These are phyloP conservation scores for Fomitopsis schrenkii DNA, from an alignment of 1,284 basidiomycete species.

Conservation along the genomic window DNA sequence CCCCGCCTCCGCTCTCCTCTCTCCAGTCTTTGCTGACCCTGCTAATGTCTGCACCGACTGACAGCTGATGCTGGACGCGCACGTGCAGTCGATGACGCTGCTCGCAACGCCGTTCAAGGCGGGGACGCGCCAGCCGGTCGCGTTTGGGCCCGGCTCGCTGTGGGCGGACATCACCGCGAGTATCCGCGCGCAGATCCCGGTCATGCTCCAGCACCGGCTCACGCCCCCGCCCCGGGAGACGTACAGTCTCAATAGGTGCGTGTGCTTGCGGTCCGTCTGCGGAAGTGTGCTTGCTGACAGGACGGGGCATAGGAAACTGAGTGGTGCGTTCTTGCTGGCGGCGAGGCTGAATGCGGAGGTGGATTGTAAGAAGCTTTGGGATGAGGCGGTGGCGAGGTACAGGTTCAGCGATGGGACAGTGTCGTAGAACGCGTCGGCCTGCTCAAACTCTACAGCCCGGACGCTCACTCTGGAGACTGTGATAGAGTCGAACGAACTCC, in stretches of 20 bases:
- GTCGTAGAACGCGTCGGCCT: not conserved
- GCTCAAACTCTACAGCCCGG: not conserved
- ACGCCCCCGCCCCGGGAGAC: constrained; percentile 95
- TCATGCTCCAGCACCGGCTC: constrained; percentile 87
- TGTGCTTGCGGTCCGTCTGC: constrained; percentile 7
- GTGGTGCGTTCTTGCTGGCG: constrained; percentile 91
- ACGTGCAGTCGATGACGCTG: constrained; percentile 80
- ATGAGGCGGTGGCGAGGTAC: constrained; percentile 43
- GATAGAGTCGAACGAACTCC: not conserved
- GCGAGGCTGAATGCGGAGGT: constrained; percentile 77
- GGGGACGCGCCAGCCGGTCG: constrained; percentile 60
- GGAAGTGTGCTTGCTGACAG: not conserved
- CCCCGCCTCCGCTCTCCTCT: not conserved
- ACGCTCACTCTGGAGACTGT: too few species aligned
- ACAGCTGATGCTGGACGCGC: constrained; percentile 86
- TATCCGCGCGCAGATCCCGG: constrained; percentile 81
- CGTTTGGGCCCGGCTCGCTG: constrained; percentile 61
- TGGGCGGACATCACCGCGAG: constrained; percentile 70
- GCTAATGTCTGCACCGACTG: not conserved
- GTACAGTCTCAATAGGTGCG: constrained; percentile 85
- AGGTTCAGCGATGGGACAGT: constrained; percentile 7
- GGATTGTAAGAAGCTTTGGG: constrained; percentile 75
- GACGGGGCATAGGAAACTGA: constrained; percentile 67
- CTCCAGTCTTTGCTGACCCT: not conserved
- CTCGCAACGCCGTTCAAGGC: constrained; percentile 79